These are phyloP conservation scores for Mycena sp. DNA, from an alignment of 1,284 basidiomycete genomes.

Conservation along the genomic window DNA sequence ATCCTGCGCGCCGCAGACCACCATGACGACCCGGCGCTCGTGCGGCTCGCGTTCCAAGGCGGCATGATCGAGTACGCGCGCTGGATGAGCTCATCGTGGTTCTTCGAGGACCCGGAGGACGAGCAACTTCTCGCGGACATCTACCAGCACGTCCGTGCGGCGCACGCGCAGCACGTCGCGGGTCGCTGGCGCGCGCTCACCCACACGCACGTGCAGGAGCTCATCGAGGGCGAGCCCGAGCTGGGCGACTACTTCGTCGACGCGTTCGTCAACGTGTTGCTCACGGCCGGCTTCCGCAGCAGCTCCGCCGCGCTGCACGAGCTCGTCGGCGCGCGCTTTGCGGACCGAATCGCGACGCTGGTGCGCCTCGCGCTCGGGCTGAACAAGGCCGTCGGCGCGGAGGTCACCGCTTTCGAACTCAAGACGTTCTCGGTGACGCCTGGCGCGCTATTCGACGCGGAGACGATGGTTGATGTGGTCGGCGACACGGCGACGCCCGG, in stretches of 20 bases:
- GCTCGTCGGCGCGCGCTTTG: conserved; percentile 43
- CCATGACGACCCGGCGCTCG: conserved; percentile 48
- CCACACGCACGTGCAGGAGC: too few relatives aligned
- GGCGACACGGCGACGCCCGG: conserved; percentile 28
- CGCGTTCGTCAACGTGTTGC: conserved; percentile 50
- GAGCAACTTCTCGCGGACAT: conserved; percentile 48
- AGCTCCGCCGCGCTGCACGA: conserved; percentile 38
- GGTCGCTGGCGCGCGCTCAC: too few relatives aligned
- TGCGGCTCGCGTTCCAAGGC: conserved; percentile 58
- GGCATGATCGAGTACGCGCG: conserved; percentile 47
- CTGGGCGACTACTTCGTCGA: too few relatives aligned
- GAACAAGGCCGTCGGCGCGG: conserved; percentile 55
- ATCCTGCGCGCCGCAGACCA: conserved; percentile 46
- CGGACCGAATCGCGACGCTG: conserved; percentile 49
- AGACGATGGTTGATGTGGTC: conserved; percentile 48
- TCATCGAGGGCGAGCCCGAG: too few relatives aligned
- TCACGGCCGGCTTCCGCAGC: conserved; percentile 45
- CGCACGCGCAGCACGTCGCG: too few relatives aligned
- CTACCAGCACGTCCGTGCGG: too few relatives aligned
- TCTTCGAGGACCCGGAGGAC: conserved; percentile 50
- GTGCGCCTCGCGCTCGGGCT: conserved; percentile 49
- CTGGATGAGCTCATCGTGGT: conserved; percentile 55
- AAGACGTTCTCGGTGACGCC: conserved; percentile 43
- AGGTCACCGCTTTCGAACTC: conserved; percentile 55
- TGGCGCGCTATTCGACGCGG: conserved; percentile 44